These are phyloP conservation scores for Glycyrrhiza uralensis DNA, from an alignment of 306 rosid genomes.

Conservation along the genomic window DNA sequence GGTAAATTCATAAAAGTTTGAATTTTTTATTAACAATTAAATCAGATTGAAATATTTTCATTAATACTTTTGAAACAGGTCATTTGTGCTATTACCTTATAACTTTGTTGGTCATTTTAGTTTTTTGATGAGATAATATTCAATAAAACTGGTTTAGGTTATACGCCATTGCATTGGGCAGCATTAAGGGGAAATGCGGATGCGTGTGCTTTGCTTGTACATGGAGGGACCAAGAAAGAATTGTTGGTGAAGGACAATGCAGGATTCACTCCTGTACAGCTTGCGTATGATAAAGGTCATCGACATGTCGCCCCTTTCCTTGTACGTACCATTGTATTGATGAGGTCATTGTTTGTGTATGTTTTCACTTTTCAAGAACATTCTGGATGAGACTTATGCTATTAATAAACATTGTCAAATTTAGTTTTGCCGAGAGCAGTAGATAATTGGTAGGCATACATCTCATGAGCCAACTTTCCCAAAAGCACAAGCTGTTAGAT, in stretches of 20 bases:
- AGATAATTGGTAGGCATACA: not conserved
- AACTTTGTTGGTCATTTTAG: conserved; percentile 18
- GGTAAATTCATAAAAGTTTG: not conserved
- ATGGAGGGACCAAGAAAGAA: conserved; percentile 86
- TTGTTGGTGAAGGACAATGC: conserved; percentile 73
- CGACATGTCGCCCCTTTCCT: conserved; percentile 85
- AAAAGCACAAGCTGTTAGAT: not conserved
- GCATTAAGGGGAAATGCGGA: conserved; percentile 70
- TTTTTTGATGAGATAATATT: conserved; percentile 19
- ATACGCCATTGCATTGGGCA: conserved; percentile 99
- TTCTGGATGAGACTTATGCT: conserved; percentile 18
- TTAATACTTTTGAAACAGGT: not conserved
- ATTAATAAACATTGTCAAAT: conserved; percentile 13
- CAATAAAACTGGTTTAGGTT: conserved; percentile 50
- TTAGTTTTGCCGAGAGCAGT: conserved; percentile 17
- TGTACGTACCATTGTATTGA: conserved; percentile 64
- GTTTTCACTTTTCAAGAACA: not conserved
- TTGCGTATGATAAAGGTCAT: conserved; percentile 94
- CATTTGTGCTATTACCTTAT: not conserved
- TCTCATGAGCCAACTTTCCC: not conserved
- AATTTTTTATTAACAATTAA: not conserved
- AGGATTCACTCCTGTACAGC: conserved; percentile 83
- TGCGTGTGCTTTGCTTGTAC: conserved; percentile 87
- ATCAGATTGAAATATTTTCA: not conserved
- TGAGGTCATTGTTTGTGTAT: conserved; percentile 32